Base-by-base conservation (phyloP, 2,329 filamentous ascomycete genomes). In the Clarireedia paspali region DNA sequence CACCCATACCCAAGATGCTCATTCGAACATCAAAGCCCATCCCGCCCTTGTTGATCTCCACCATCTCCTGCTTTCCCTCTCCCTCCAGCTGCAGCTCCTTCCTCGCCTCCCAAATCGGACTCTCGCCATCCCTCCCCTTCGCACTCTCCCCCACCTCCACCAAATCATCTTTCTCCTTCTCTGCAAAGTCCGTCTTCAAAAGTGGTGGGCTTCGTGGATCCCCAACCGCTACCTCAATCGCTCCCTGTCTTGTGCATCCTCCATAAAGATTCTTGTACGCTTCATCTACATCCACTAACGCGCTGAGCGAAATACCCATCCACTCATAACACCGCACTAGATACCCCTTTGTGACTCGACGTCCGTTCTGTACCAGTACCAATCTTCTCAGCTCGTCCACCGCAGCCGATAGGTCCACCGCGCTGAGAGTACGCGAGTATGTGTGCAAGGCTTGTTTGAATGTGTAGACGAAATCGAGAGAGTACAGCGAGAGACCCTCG, bases 311-410 rank as follows among this genome's bases (percentile, higher is more conserved):
- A 40, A 83, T 72, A 2, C 74, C 74, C n/a, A 84, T 71, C 75
- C 80, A 82, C 58, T 78, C 75, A 59, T 84, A 86, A 2, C 75
- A 77, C 10, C 77, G 71, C 48, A 79, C 68, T 17, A 87, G 71
- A 50, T 80, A 75, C 4, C 74, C 72, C 57, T 77, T 77, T 2
- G 71, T 70, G 9, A 85, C 68, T n/a, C 74, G 73, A 7, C 70
- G 68, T 1, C 79, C 75, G 23, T 76, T 74, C 57, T 75, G 77
- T 15, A 78, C 74, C 12, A 86, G 73, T 15, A 85, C 76, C 24
- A 82, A 75, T 4, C 82, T 75, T 2, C 82, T 76, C 39, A 87
- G 73, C 65, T 84, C 82, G 66, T 85, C 81, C 48, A 86, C 80
- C 27, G 83, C 81, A 48, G 82, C 77, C 61, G 84, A 80, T 7